A percentile compares a stretch with the other conserved stretches of the same genome.
These are phyloP conservation scores for Phytopythium kandeliae DNA, from an alignment of 352 stramenopile species.

Conservation along the genomic window DNA sequence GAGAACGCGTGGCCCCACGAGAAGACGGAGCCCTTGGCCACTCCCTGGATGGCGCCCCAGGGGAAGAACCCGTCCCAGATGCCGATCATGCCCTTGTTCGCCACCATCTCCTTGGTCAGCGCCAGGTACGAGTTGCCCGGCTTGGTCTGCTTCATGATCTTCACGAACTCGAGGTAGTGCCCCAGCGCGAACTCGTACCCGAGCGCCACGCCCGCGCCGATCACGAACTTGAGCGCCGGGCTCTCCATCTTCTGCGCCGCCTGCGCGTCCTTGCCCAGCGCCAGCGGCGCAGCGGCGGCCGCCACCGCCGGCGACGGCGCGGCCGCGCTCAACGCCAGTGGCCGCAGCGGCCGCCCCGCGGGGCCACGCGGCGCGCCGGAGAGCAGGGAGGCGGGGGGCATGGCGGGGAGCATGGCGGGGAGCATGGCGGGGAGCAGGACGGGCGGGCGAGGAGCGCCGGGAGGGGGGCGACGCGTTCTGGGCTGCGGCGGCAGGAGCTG, in stretches of 20 bases:
- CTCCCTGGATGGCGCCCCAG: constrained; percentile 86
- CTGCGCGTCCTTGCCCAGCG: constrained; percentile 6
- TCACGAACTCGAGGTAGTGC: constrained; percentile 93
- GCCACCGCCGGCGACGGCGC: neutral
- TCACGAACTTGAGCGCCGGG: constrained; percentile 75
- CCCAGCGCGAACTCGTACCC: constrained; percentile 85
- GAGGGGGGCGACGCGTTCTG: too few relatives aligned
- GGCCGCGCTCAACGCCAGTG: constrained; percentile 20
- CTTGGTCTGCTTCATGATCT: constrained; percentile 92
- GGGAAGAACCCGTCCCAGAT: constrained; percentile 94
- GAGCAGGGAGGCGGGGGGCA: neutral
- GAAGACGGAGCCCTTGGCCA: constrained; percentile 91
- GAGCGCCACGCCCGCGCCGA: constrained; percentile 80
- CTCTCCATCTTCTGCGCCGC: constrained; percentile 32
- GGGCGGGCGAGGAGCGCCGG: too few relatives aligned
- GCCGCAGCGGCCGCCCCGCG: constrained; percentile 5
- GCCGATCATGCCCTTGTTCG: constrained; percentile 83
- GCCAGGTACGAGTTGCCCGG: constrained; percentile 73
- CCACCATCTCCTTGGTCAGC: constrained; percentile 69
- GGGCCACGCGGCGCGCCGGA: neutral
- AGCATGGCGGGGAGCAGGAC: too few relatives aligned
- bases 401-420: neutral
- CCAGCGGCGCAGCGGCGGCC: constrained; percentile 16
- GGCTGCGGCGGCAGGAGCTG: too few relatives aligned
- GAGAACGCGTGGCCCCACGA: constrained; percentile 83